phyloP scores from a whole-genome alignment of 2,329 filamentous ascomycete genomes.

The Grosmannia serpens region DNA sequence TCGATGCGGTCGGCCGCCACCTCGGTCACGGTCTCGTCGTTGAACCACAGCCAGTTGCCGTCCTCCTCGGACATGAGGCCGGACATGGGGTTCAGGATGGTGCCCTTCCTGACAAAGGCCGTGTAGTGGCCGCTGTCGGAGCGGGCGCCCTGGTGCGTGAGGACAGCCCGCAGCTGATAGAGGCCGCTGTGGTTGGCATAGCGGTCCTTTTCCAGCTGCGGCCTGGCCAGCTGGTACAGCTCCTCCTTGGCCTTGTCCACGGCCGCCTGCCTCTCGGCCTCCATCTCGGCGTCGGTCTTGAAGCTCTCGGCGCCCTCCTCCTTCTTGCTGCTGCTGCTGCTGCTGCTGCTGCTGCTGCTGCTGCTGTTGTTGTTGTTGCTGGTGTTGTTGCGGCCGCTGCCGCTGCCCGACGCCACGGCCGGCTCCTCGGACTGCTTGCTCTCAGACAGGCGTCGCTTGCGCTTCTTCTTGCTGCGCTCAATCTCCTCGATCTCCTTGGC shows the following conservation, averaged over 20 bases:
- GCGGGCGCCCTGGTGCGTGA: slow-evolving; percentile 93
- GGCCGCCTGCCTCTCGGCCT: slow-evolving; percentile 68
- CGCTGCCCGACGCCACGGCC: not conserved
- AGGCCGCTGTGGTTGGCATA: slow-evolving; percentile 87
- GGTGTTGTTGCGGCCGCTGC: slow-evolving; percentile 23
- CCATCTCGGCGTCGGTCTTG: slow-evolving; percentile 91
- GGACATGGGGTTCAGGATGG: slow-evolving; percentile 57
- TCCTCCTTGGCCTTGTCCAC: slow-evolving; percentile 80
- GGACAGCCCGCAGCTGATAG: slow-evolving; percentile 86
- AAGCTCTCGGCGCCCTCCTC: slow-evolving; percentile 50
- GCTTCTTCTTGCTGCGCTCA: slow-evolving; percentile 81
- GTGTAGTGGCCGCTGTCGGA: slow-evolving; percentile 98
- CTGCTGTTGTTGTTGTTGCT: slow-evolving; percentile 26
- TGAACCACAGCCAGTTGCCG: slow-evolving; percentile 99
- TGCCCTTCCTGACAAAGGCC: slow-evolving; percentile 89
- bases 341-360: slow-evolving; percentile 24
- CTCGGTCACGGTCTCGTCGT: slow-evolving; percentile 93
- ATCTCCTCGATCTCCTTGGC: slow-evolving; percentile 92
- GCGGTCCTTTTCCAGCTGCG: slow-evolving; percentile 62
- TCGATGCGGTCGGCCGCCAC: slow-evolving; percentile 87
- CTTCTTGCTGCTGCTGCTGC: slow-evolving; percentile 27
- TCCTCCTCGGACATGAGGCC: slow-evolving; percentile 73
- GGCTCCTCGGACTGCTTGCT: slow-evolving; percentile 19
- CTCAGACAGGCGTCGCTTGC: slow-evolving; percentile 49
- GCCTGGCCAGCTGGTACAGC: slow-evolving; percentile 64